Evolutionary conservation across 2,329 filamentous ascomycete genomes (phyloP), one percentile per base, ranked within the genome.

Genomic region (Arthrobotrys musiformis): DNA sequence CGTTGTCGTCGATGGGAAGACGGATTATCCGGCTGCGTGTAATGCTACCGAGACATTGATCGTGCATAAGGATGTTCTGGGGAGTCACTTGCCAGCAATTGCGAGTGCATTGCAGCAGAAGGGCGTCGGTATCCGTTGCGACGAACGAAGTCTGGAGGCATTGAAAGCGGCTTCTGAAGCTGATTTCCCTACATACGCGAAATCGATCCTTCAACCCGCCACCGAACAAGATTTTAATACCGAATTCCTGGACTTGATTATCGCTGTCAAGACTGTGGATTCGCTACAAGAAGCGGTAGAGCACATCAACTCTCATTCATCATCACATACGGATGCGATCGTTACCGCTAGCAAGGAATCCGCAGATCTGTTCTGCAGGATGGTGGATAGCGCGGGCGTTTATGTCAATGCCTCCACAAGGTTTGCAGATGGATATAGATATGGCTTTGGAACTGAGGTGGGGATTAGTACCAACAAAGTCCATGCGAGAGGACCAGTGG

Each of bases 391-490:
- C 28, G 92, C 93, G 0, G 94, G 94, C 63, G 94, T 94, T 17
- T 99, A 97, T 87, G 97, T 94, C 93, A 99, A 99, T 83, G 92
- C 93, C 6, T 96, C 93, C 24, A 97, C 93, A 7, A 89, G 95
- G 61, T 94, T 99, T 85, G 93, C 94, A 4, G 95, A 99, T 83
- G 95, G 95, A 6, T 97, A 97, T 92, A 88, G 95, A 46, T 98
- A 96, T 83, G 95, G 95, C 6, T 99, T 99, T 84, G 95, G 95
- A 56, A 98, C 95, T 0, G 95, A 99, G 85, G 95, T 99, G 24
- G 95, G 95, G 67, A 98, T 99, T 84, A 96, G 92, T 85, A 99
- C 95, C 60, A 99, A 97, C 86, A 99, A 98, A 86, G 97, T 99
- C 79, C 95, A 99, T 83, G 92, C 93, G 0, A 87, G 95, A 61